Percentiles rank a stretch among this genome's conserved stretches.
phyloP scores from a whole-genome alignment of 805 yeast species.

The Tetrapisispora pingtungensis region DNA sequence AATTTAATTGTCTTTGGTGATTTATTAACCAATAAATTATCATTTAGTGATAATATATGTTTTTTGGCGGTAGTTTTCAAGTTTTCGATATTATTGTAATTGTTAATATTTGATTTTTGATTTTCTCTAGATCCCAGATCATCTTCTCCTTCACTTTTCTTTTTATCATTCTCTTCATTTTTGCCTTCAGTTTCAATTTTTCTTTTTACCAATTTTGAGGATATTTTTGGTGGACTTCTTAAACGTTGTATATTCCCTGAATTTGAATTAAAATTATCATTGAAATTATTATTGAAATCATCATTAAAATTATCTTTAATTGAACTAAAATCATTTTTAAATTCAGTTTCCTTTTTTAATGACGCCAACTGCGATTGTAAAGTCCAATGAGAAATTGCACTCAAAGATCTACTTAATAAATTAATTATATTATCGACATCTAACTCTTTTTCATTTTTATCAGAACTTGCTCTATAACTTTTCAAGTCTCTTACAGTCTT shows the following conservation, averaged over 20 bases:
- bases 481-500: conserved; percentile 2
- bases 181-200: background rate
- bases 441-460: background rate
- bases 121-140: too few species aligned
- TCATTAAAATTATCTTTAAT: background rate
- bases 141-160: too few species aligned
- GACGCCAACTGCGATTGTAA: conserved; percentile 24
- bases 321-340: background rate
- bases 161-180: background rate
- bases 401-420: conserved; percentile 19
- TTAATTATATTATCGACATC: conserved; percentile 14
- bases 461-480: conserved; percentile 1
- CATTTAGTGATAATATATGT: background rate
- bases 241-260: background rate
- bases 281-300: too few species aligned
- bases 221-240: conserved; percentile 1
- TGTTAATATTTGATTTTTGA: background rate
- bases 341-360: conserved; percentile 7
- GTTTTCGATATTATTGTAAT: background rate
- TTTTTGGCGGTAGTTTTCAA: background rate
- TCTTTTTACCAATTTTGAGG: background rate
- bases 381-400: conserved; percentile 26
- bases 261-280: background rate
- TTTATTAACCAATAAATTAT: background rate
- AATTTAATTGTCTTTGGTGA: conserved; percentile 1